Base-by-base conservation (phyloP, 306 rosid species). In the Psophocarpus tetragonolobus region DNA sequence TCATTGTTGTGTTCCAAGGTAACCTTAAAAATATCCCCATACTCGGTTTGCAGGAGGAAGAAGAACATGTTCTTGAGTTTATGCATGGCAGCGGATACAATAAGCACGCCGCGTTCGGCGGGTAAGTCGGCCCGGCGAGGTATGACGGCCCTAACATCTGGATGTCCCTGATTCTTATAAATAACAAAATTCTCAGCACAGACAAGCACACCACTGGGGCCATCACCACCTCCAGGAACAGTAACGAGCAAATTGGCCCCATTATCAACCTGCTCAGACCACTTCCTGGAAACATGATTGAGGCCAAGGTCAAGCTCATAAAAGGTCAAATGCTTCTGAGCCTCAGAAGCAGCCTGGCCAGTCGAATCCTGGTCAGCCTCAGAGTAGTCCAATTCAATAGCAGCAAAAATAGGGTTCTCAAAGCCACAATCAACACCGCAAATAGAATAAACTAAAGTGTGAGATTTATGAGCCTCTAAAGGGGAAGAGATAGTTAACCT, bases 161-260 rank as follows among this genome's bases (percentile, higher is more conserved):
- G 91, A 58, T 91, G 97, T 0, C 97, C 99, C 81, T 90, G 97
- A 77, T 95, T 95, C 90, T 95, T 95, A 78, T 95, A 95, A 74
- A 95, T 92, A 65, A 95, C 99, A 82, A 91, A 92, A 81, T 95
- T 92, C 35, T 95, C 99, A 0, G 99, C 99, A 75, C 99, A 95
- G 45, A 95, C 97, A 64, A 95, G 87, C 57, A 95, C 99, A 5
- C 99, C 99, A 58, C 99, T 91, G 0, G 99, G 99, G 14, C 99
- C 99, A 75, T 95, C 99, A 1, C 88, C 97, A 0, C 99, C 99
- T 17, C 99, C 99, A 32, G 99, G 99, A 75, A 95, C 99, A 10
- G 97, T 90, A 58, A 95, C 97, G 65, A 95, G 97, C 80, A 95
- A 44, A 87, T 91, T 92, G 0, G 97, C 97, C 17, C 97, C 97